Base-by-base conservation (phyloP, 805 yeast species). In the Candida stauntonica region DNA sequence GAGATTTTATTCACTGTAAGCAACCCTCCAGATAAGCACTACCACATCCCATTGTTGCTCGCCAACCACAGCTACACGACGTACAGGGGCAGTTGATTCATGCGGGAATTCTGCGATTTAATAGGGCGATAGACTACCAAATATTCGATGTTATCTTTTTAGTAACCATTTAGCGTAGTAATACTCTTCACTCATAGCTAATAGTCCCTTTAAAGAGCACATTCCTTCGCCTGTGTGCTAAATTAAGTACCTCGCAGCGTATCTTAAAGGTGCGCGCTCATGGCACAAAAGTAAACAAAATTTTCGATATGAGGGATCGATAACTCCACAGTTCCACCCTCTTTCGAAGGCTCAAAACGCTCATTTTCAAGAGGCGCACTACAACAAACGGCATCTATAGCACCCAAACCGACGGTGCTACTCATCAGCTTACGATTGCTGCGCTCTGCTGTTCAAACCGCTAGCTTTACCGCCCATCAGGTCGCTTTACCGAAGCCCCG, bases 31-130 rank as follows among this genome's bases (percentile, higher is more conserved):
- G 86, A 81, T 43, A 66, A 75, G 27, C 98, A 89, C 58, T 89
- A 87, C 61, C 98, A 89, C 58, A 82, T 89, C 38, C 98, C 98
- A 0, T 64, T 89, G 45, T 70, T 89, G 38, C 66, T 89, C 41
- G 79, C 95, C 31, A 86, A 86, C 55, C 86, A 82, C 62, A 82
- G 95, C 24, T 89, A 88, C 64, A 77, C 95, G 5, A 89, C 97
- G 0, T 89, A 89, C 64, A 73, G 97, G 40, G 98, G 98, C 2
- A 47, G 54, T 16, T 45, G 36, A 16, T 12, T 19, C 12, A 17
- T 7, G 12, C 8, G 14, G 9, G 11, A n/a, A n/a, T 18, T 15
- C n/a, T 16, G 17, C 16, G 18, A 23, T 17, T 15, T 28, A 6
- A 28, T 14, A 26, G 15, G 7, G 14, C 29, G 15, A 13, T 9